Percentiles rank a stretch among this genome's conserved stretches.
Conservation (phyloP, 2,329 filamentous ascomycete genomes). For the Aschersonia sp. region DNA sequence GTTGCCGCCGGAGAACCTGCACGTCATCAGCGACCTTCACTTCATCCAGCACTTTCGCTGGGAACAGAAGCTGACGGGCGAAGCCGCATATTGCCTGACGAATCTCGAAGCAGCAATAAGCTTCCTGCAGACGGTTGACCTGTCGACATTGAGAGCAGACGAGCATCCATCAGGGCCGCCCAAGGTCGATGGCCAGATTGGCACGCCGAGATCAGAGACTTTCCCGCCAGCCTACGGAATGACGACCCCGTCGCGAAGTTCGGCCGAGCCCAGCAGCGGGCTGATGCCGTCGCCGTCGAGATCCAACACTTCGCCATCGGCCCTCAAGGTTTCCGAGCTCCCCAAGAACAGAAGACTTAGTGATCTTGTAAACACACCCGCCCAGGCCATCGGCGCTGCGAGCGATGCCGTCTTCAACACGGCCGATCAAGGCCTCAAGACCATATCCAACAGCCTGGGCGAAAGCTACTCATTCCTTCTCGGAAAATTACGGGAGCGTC, state of each 20-base stretch:
- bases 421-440: conserved; percentile 85
- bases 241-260: conserved; percentile 17
- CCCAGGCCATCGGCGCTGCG: conserved; percentile 67
- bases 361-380: conserved; percentile 73
- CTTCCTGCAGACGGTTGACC: conserved; percentile 88
- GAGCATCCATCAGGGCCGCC: conserved; percentile 56
- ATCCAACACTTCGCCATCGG: conserved; percentile 21
- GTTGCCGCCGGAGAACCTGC: conserved; percentile 69
- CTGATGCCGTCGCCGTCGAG: conserved; percentile 19
- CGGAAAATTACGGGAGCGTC: conserved; percentile 67
- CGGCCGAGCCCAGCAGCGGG: conserved; percentile 16
- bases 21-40: conserved; percentile 84
- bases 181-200: conserved; percentile 36
- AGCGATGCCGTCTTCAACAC: conserved; percentile 76
- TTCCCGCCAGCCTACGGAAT: conserved; percentile 42
- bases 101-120: conserved; percentile 91
- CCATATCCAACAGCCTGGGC: conserved; percentile 77
- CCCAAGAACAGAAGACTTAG: conserved; percentile 64
- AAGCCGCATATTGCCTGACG: conserved; percentile 90
- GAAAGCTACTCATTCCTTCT: conserved; percentile 91
- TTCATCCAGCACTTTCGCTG: conserved; percentile 91
- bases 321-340: conserved; percentile 30
- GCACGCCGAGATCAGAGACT: conserved; percentile 35
- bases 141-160: conserved; percentile 74
- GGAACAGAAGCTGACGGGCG: conserved; percentile 74